A percentile compares a stretch with the other conserved stretches of the same genome.
phyloP scores from a whole-genome alignment of 2,329 filamentous ascomycete genomes.

The Myriosclerotinia curreyana region DNA sequence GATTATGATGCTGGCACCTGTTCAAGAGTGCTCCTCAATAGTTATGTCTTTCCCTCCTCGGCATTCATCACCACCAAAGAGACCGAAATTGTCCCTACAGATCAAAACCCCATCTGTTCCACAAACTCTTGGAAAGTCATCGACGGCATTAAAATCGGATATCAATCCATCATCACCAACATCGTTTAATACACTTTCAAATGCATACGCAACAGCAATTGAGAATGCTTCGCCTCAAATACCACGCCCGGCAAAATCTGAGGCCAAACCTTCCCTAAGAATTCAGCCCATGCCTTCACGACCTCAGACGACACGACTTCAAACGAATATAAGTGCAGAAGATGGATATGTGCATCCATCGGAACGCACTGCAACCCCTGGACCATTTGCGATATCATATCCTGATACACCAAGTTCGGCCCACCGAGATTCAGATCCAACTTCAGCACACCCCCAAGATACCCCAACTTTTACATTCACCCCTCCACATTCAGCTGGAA shows the following conservation, averaged over 20 bases:
- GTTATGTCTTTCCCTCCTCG: conserved; percentile 35
- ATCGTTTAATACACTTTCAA: conserved; percentile 63
- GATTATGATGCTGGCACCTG: conserved; percentile 35
- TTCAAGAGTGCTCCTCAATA: conserved; percentile 30
- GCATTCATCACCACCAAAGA: conserved; percentile 36
- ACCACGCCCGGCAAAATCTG: conserved; percentile 31
- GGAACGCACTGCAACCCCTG: conserved; percentile 38
- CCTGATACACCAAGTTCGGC: conserved; percentile 38
- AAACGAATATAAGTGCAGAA: conserved; percentile 31
- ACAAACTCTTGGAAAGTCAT: conserved; percentile 43
- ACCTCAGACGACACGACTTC: conserved; percentile 31
- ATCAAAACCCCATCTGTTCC: conserved; percentile 48
- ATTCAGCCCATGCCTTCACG: conserved; percentile 39
- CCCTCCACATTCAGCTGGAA: conserved; percentile 39
- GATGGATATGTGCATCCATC: conserved; percentile 32
- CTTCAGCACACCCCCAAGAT: conserved; percentile 23
- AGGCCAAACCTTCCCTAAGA: conserved; percentile 42
- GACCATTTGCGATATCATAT: conserved; percentile 37
- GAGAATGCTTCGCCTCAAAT: conserved; percentile 54
- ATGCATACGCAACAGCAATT: conserved; percentile 61
- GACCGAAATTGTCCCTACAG: conserved; percentile 56
- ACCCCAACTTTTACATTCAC: conserved; percentile 36
- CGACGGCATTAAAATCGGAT: conserved; percentile 45
- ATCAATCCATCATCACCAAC: conserved; percentile 59
- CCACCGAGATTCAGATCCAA: conserved; percentile 29